A percentile compares a stretch with the other conserved stretches of the same genome.
These are phyloP conservation scores for Phytophthora boehmeriae DNA, from an alignment of 352 stramenopile species.

Conservation along the genomic window DNA sequence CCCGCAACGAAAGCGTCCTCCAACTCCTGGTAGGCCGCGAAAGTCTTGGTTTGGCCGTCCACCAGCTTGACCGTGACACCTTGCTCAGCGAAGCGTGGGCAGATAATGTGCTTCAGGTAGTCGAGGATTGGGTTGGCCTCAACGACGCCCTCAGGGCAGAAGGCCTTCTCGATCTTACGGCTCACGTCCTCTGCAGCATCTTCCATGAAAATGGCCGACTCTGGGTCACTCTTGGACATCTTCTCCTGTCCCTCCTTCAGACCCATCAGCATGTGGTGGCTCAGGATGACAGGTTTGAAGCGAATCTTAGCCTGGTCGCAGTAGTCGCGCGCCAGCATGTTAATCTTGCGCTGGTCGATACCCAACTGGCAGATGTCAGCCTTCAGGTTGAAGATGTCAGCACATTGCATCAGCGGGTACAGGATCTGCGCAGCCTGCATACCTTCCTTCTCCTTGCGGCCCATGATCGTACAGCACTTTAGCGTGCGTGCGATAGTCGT, in stretches of 20 bases:
- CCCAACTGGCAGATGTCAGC: slow-evolving; percentile 99
- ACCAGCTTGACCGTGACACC: slow-evolving; percentile 60
- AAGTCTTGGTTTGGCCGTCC: slow-evolving; percentile 74
- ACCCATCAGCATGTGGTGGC: slow-evolving; percentile 99
- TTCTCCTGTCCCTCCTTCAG: slow-evolving; percentile 99
- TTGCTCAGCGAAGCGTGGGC: slow-evolving; percentile 68
- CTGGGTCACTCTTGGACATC: slow-evolving; percentile 99
- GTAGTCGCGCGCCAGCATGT: slow-evolving; percentile 99
- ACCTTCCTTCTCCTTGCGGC: slow-evolving; percentile 88
- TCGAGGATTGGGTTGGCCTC: slow-evolving; percentile 96
- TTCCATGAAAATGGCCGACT: slow-evolving; percentile 99
- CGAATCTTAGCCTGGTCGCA: slow-evolving; percentile 95
- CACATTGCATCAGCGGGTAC: slow-evolving; percentile 99
- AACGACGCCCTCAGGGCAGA: slow-evolving; percentile 92
- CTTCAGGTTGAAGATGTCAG: slow-evolving; percentile 99
- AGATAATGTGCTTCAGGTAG: slow-evolving; percentile 98
- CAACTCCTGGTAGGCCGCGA: slow-evolving; percentile 89
- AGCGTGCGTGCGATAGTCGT: slow-evolving; percentile 94
- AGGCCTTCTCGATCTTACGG: slow-evolving; percentile 99
- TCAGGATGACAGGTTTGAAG: slow-evolving; percentile 96
- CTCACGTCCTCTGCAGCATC: slow-evolving; percentile 94
- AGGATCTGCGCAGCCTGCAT: slow-evolving; percentile 96
- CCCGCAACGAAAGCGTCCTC: slow-evolving; percentile 91
- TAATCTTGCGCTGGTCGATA: slow-evolving; percentile 99
- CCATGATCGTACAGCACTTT: slow-evolving; percentile 99